Evolutionary conservation across 2,329 filamentous ascomycete species (phyloP), one percentile per base, ranked within the genome.

Genomic region (Podosphaera xanthii): DNA sequence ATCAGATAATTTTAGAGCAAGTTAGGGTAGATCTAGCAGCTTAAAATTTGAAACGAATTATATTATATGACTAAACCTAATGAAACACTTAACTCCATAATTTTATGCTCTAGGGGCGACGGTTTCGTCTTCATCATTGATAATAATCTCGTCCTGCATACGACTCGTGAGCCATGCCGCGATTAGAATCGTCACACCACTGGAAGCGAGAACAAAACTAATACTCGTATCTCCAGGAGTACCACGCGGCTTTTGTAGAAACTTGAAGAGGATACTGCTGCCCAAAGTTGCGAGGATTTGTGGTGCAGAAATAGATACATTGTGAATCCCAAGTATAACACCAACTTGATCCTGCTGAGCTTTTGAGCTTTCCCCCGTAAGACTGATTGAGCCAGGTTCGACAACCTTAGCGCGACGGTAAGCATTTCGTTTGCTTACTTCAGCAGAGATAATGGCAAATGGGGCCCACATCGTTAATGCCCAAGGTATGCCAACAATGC

Each of bases 401-500:
- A 34, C 30, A 10, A 62, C 38, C 2, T 64, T 70, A 10, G 75
- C 72, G 31, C 80, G 76, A 58, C 77, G 75, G 55, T 82, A 77
- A 34, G 84, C 81, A 68, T 95, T 87, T 4, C 88, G 83, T 61
- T 83, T 86, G 61, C 85, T 86, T 62, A 97, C 90, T 70, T 97
- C 91, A 4, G 87, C 87, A 53, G 87, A 89, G 69, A 97, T 96
- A 65, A 97, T 86, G 46, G 91, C 90, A 73, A 22, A 22, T 0
- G 91, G 91, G 0, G 90, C 91, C 91, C 91, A 97, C 34, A 94
- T 80, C 1, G 89, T 89, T 66, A 96, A 74, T 31, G 90, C 89
- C 91, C 91, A 97, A 0, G 87, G 89, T 60, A 97, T 82, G 40
- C 91, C 91, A 55, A 94, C 82, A 33, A 92, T 73, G 0, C 83